phyloP scores from a whole-genome alignment of 1,139 yeast species.

The Zygotorulaspora mrakii region DNA sequence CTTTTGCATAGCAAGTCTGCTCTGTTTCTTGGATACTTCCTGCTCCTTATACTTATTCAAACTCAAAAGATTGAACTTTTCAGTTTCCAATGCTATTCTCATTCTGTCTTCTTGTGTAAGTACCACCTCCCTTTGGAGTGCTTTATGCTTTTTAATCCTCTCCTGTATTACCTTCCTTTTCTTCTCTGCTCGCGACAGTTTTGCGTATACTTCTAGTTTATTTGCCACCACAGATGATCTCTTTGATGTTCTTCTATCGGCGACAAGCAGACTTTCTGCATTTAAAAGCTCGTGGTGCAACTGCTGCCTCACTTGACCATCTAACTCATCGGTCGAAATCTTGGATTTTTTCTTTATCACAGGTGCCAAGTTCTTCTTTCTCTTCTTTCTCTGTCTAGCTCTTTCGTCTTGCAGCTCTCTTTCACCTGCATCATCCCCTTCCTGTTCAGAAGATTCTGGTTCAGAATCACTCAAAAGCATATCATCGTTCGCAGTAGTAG shows the following conservation, averaged over 20 bases:
- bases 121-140: conserved; percentile 45
- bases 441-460: conserved; percentile 34
- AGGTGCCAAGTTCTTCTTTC: conserved; percentile 38
- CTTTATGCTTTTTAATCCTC: conserved; percentile 32
- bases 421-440: conserved; percentile 67
- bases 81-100: conserved; percentile 83
- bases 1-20: conserved; percentile 66
- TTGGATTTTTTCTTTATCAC: conserved; percentile 44
- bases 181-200: conserved; percentile 66
- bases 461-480: conserved; percentile 43
- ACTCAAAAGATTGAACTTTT: conserved; percentile 66
- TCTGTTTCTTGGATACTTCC: conserved; percentile 75
- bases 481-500: conserved; percentile 40
- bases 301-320: conserved; percentile 19
- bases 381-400: conserved; percentile 41
- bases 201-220: conserved; percentile 72
- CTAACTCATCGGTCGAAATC: conserved; percentile 12
- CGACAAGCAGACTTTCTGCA: conserved; percentile 49
- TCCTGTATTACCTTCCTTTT: conserved; percentile 49
- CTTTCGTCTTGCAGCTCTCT: conserved; percentile 56
- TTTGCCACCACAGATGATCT: conserved; percentile 76
- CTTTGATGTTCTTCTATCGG: conserved; percentile 67
- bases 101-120: conserved; percentile 84
- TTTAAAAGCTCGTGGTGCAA: conserved; percentile 34
- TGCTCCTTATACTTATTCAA: conserved; percentile 76